A percentile compares a stretch with the other conserved stretches of the same genome.
These are phyloP conservation scores for Hypsizygus marmoreus DNA, from an alignment of 768 basidiomycete species.

Conservation along the genomic window DNA sequence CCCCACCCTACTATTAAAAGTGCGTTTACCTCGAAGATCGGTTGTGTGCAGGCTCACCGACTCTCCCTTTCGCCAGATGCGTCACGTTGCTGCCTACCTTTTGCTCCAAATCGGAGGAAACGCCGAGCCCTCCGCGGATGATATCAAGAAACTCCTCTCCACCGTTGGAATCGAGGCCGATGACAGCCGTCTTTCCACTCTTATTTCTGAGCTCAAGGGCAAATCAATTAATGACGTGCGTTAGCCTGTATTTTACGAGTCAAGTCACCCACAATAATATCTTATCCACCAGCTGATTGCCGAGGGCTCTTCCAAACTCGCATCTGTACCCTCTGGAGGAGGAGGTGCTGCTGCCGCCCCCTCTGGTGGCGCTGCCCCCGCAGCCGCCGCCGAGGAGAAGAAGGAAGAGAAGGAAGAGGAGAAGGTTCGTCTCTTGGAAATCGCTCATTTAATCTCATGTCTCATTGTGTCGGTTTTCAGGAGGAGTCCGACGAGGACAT, in stretches of 20 bases:
- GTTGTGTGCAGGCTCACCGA: background rate
- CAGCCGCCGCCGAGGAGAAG: slow-evolving; percentile 74
- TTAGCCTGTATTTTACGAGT: slow-evolving; percentile 18
- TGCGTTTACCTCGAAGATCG: slow-evolving; percentile 23
- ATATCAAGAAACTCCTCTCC: slow-evolving; percentile 85
- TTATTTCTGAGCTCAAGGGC: slow-evolving; percentile 88
- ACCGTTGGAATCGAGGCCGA: slow-evolving; percentile 91
- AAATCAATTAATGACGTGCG: slow-evolving; percentile 84
- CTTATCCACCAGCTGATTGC: slow-evolving; percentile 69
- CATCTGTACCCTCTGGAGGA: slow-evolving; percentile 96
- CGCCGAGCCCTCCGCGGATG: slow-evolving; percentile 77
- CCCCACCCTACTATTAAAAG: slow-evolving; percentile 42
- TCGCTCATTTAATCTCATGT: slow-evolving; percentile 2
- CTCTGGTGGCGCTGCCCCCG: slow-evolving; percentile 52
- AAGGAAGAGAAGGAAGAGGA: slow-evolving; percentile 91
- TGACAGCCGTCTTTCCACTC: slow-evolving; percentile 72
- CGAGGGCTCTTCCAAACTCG: slow-evolving; percentile 90
- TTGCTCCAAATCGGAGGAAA: slow-evolving; percentile 97
- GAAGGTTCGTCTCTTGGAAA: slow-evolving; percentile 56
- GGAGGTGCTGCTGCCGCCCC: slow-evolving; percentile 59
- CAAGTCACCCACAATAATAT: slow-evolving; percentile 8
- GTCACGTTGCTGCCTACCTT: slow-evolving; percentile 93
- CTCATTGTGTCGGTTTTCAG: slow-evolving; percentile 35
- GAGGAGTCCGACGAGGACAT: slow-evolving; percentile 98
- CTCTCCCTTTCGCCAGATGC: slow-evolving; percentile 57